Percentiles rank a stretch among this genome's conserved stretches.
phyloP scores from a whole-genome alignment of 2,329 filamentous ascomycete species.

The Ophiocordyceps camponoti-leonardi region DNA sequence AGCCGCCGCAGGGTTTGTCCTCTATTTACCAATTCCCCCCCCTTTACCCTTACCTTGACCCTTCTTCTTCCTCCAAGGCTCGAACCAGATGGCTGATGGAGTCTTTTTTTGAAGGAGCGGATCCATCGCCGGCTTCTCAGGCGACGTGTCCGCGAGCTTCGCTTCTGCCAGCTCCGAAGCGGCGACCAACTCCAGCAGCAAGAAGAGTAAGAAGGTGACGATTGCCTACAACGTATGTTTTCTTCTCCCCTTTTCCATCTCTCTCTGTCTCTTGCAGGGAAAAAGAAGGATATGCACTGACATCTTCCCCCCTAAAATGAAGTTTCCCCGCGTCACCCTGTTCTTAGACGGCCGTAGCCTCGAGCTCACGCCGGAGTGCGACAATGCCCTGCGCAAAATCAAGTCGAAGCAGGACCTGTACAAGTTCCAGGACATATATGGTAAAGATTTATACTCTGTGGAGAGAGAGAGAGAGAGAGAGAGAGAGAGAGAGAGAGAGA shows the following conservation, averaged over 20 bases:
- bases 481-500: no score
- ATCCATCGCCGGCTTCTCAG: background rate
- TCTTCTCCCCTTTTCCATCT: no score
- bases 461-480: no score
- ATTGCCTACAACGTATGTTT: constrained; percentile 3
- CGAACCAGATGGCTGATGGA: no score
- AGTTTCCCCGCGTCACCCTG: constrained; percentile 2
- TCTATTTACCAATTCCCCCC: no score
- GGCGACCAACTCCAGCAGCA: background rate
- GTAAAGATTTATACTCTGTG: background rate
- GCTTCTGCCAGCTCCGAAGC: background rate
- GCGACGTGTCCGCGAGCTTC: background rate
- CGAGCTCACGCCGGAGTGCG: background rate
- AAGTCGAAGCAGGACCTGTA: background rate
- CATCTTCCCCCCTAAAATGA: no score
- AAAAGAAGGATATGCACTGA: no score
- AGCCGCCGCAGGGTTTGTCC: constrained; percentile 1
- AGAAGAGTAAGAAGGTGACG: constrained; percentile 1
- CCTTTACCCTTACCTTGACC: no score
- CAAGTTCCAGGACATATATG: background rate
- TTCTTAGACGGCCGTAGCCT: constrained; percentile 2
- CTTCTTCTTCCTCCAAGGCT: no score
- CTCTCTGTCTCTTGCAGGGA: no score
- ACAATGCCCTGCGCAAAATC: background rate
- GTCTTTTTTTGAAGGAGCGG: no score